phyloP scores from a whole-genome alignment of 495 filamentous ascomycete species.

The Aspergillus homomorphus region DNA sequence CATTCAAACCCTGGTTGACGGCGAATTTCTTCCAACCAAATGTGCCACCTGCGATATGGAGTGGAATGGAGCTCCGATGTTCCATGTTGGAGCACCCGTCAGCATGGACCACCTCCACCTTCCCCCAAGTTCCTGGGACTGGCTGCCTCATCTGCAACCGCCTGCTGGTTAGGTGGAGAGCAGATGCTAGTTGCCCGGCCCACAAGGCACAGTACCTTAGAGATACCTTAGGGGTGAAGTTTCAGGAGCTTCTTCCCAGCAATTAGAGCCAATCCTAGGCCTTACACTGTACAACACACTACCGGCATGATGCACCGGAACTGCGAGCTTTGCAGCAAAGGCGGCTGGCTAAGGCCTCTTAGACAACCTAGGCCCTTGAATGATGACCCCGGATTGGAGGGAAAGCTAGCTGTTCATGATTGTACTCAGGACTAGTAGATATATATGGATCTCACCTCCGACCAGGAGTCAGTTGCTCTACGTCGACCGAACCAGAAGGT shows the following conservation, averaged over 20 bases:
- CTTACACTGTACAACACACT: slow-evolving; percentile 10
- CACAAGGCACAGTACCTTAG: slow-evolving; percentile 10
- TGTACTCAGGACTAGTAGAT: background rate
- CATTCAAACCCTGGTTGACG: too few relatives aligned
- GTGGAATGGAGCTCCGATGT: background rate
- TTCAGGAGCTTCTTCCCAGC: background rate
- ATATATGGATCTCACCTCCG: background rate
- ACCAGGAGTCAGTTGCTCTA: background rate
- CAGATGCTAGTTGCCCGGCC: slow-evolving; percentile 8
- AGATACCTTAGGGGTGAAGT: background rate
- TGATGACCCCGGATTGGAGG: background rate
- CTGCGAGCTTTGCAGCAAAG: slow-evolving; percentile 11
- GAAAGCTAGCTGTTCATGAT: background rate
- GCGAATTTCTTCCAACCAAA: background rate
- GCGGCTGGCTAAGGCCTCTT: slow-evolving; percentile 6
- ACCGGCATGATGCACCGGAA: slow-evolving; percentile 14
- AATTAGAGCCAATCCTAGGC: slow-evolving; percentile 2
- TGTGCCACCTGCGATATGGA: background rate
- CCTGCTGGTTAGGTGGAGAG: slow-evolving; percentile 12
- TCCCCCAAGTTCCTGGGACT: slow-evolving; percentile 14
- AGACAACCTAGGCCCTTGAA: slow-evolving; percentile 4
- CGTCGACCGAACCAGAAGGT: background rate
- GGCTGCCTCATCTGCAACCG: slow-evolving; percentile 18
- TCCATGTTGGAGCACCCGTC: background rate
- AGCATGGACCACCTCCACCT: slow-evolving; percentile 17